Base-by-base conservation (phyloP, 1,284 basidiomycete species). In the Ustilago nuda region DNA sequence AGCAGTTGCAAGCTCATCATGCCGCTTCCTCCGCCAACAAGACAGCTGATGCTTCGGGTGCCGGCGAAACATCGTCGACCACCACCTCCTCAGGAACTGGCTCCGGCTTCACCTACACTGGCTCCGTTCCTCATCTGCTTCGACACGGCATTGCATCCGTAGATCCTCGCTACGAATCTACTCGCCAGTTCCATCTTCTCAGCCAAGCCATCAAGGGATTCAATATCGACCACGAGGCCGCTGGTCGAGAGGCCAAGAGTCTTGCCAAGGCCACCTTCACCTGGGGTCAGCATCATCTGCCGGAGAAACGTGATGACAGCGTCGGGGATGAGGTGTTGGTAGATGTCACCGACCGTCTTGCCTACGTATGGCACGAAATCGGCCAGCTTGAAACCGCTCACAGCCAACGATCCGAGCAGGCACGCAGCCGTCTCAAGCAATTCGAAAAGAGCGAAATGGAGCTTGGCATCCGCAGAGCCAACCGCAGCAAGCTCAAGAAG, bases 121-220 rank as follows among this genome's bases (percentile, higher is more conserved):
- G 79, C 35, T 61, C 66, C 1, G 69, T 83, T 11, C 82, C 82
- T 12, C 81, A 81, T 54, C 66, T 82, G 43, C 59, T 83, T 41
- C 68, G 82, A 23, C 67, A 73, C 11, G 80, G 78, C 3, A 53
- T 83, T 17, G 82, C 82, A 23, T 66, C 71, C n/a, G 65, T 79
- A 57, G 80, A 83, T 41, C 82, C 82, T 27, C 75, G 82, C 50
- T 80, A 78, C 74, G 77, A 83, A 39, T 73, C 78, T 13, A 80
- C 76, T 23, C 76, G 82, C 37, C 66, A 74, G 37, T 71, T 77
- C 43, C 79, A 82, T 43, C 58, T 82, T 33, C 71, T 82, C 36
- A 79, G 72, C 48, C 72, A 69, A 43, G 70, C 79, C 17, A 54
- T 83, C 68, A 82, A 83, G 52, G 63, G 67, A 48, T 61, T 82